Conservation (phyloP, 768 basidiomycete genomes). For the Sporobolomyces roseus region DNA sequence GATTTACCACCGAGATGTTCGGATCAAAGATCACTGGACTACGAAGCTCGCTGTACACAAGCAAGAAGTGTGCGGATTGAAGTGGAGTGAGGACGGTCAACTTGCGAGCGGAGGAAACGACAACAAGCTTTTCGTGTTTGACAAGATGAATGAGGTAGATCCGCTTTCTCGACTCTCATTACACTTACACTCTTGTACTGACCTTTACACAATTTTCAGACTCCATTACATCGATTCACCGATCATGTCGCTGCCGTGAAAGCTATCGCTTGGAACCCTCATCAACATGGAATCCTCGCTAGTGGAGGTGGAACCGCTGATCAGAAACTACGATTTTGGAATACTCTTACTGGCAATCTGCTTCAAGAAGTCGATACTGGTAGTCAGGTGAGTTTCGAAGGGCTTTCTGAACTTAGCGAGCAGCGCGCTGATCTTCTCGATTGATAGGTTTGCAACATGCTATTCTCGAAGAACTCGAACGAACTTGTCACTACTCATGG, state of each 20-base stretch:
- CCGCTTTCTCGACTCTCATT: neutral
- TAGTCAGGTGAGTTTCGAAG: conserved; percentile 65
- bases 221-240: conserved; percentile 87
- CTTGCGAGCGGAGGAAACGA: conserved; percentile 96
- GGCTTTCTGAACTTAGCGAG: neutral
- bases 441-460: conserved; percentile 85
- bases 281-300: conserved; percentile 81
- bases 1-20: conserved; percentile 88
- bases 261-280: conserved; percentile 97
- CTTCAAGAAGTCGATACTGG: conserved; percentile 83
- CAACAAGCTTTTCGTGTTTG: conserved; percentile 98
- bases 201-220: conserved; percentile 20
- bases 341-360: conserved; percentile 78
- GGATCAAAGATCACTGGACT: conserved; percentile 64
- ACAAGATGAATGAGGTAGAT: conserved; percentile 58
- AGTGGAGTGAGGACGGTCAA: conserved; percentile 64
- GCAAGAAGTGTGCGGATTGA: conserved; percentile 93
- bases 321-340: conserved; percentile 97
- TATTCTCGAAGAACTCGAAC: conserved; percentile 80
- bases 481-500: conserved; percentile 98
- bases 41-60: conserved; percentile 58
- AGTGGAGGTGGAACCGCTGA: conserved; percentile 98
- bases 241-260: conserved; percentile 97
- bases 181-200: conserved; percentile 51
- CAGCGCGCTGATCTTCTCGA: too few relatives aligned